Evolutionary conservation across 176 grass and related monocot genomes (phyloP).

Genomic region (Oryza nivara): DNA sequence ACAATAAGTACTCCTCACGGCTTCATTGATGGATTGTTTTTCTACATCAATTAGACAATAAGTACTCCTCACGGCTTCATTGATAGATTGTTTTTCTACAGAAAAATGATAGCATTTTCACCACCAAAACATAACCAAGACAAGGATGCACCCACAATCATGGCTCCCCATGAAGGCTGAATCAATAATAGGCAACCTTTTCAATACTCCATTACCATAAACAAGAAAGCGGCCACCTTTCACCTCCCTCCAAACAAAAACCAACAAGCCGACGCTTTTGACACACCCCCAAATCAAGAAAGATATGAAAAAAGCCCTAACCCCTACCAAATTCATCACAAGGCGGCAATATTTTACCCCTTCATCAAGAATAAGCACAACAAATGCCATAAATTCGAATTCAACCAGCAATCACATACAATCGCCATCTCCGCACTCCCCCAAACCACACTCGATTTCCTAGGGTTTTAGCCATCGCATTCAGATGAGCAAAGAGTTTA

Average conservation of each 20-base stretch:
- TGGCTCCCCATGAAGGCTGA: not conserved
- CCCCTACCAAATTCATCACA: not conserved
- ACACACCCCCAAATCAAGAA: not conserved
- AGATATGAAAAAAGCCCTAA: not conserved
- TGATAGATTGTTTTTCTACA: not conserved
- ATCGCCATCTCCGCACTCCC: not conserved
- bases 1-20: not conserved
- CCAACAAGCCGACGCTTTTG: conserved; percentile 36
- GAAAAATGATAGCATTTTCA: not conserved
- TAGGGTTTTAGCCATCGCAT: conserved; percentile 3
- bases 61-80: not conserved
- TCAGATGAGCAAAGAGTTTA: not conserved
- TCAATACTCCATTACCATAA: not conserved
- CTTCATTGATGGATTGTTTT: not conserved
- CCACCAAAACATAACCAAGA: not conserved
- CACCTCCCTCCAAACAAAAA: conserved; percentile 29
- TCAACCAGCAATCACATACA: not conserved
- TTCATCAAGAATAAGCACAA: not conserved
- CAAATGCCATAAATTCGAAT: not conserved
- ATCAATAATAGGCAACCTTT: conserved; percentile 12
- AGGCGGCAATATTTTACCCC: not conserved
- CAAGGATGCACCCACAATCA: not conserved
- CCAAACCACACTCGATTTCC: not conserved
- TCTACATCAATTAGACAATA: not conserved
- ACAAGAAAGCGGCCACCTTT: not conserved